Conservation (phyloP, 176 grass and related monocot genomes). For the Puya raimondii region DNA sequence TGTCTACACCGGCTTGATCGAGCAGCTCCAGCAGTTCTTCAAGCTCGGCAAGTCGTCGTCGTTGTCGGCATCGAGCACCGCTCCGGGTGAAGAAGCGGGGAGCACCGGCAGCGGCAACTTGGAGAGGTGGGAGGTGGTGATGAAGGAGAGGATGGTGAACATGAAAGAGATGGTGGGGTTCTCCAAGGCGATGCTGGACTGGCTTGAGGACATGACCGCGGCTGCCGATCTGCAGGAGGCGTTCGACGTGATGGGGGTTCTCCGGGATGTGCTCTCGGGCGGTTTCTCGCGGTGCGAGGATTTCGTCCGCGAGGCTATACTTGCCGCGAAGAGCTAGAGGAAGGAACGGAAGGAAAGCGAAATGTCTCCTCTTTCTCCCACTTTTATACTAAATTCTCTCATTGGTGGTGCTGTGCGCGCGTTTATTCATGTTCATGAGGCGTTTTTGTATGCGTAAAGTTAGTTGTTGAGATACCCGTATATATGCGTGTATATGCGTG, state of each 20-base stretch:
- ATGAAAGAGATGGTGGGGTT: constrained; percentile 80
- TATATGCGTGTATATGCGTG: too few relatives aligned
- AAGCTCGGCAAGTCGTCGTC: constrained; percentile 48
- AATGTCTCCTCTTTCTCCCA: too few relatives aligned
- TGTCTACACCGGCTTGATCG: constrained; percentile 81
- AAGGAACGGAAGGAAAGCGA: background rate
- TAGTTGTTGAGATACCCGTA: too few relatives aligned
- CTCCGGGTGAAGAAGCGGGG: background rate
- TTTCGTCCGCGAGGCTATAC: constrained; percentile 59
- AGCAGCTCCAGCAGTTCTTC: constrained; percentile 83
- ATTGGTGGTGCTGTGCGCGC: too few relatives aligned
- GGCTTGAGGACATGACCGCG: constrained; percentile 78
- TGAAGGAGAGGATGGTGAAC: constrained; percentile 90
- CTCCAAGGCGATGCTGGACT: constrained; percentile 60
- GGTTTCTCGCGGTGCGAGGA: constrained; percentile 58
- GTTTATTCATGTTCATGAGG: too few relatives aligned
- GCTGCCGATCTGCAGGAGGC: constrained; percentile 79
- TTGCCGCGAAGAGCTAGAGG: constrained; percentile 11
- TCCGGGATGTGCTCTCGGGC: constrained; percentile 51
- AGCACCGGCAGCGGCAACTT: constrained; percentile 18
- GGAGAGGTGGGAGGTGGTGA: constrained; percentile 60
- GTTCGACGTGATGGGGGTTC: constrained; percentile 71
- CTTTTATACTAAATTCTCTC: too few relatives aligned
- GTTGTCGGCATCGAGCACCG: too few relatives aligned
- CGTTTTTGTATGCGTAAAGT: too few relatives aligned